A percentile compares a stretch with the other conserved stretches of the same genome.
These are phyloP conservation scores for Circinella minor DNA, from an alignment of 371 early-diverging fungal genomes.

Conservation along the genomic window DNA sequence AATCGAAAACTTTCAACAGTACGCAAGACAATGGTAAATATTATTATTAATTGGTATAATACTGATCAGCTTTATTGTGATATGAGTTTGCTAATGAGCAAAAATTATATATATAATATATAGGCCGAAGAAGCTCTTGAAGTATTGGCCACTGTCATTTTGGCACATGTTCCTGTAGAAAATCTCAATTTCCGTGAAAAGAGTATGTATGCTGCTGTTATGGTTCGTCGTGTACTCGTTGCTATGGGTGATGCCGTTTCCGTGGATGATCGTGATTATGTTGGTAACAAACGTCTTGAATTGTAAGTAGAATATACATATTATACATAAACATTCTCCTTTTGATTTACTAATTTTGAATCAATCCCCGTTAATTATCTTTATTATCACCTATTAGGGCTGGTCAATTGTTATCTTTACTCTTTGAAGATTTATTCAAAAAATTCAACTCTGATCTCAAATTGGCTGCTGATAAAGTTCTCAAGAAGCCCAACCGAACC, in stretches of 20 bases:
- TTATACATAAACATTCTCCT: not conserved
- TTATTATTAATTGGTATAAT: not conserved
- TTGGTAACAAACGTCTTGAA: constrained; percentile 99
- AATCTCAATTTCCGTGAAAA: constrained; percentile 92
- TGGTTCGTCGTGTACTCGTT: constrained; percentile 96
- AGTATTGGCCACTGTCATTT: constrained; percentile 88
- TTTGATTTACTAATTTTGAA: not conserved
- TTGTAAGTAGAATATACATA: constrained; percentile 63
- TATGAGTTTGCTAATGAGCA: no score
- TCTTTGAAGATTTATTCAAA: constrained; percentile 99
- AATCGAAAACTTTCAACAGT: constrained; percentile 62
- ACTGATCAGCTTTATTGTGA: not conserved
- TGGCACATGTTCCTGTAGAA: constrained; percentile 96
- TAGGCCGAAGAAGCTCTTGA: constrained; percentile 93
- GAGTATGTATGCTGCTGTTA: constrained; percentile 95
- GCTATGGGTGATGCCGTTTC: constrained; percentile 82
- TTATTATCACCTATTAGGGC: constrained; percentile 62
- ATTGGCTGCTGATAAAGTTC: constrained; percentile 89
- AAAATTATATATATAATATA: no score
- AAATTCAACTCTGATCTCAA: constrained; percentile 93
- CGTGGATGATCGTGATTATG: constrained; percentile 99
- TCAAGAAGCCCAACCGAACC: constrained; percentile 94
- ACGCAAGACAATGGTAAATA: constrained; percentile 52
- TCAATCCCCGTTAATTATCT: not conserved
- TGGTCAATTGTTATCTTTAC: constrained; percentile 95